phyloP scores from a whole-genome alignment of 1,284 basidiomycete species.

The Anthracocystis panici-leucophaei region DNA sequence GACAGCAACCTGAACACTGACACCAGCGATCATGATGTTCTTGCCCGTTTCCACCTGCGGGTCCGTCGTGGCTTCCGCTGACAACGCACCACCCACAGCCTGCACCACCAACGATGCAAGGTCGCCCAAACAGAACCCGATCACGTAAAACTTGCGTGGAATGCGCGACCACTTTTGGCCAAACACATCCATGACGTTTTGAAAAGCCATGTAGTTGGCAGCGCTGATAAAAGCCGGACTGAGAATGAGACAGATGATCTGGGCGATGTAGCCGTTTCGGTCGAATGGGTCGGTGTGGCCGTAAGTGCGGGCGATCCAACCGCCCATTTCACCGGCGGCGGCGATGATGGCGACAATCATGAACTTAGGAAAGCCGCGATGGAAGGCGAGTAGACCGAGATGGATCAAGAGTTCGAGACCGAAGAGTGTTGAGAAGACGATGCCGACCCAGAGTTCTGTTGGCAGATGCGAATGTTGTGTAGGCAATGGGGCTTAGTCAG shows the following conservation, averaged over 20 bases:
- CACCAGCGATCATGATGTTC: constrained; percentile 46
- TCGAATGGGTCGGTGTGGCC: constrained; percentile 38
- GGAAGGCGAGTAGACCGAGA: constrained; percentile 26
- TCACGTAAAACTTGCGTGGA: constrained; percentile 44
- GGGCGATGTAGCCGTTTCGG: constrained; percentile 44
- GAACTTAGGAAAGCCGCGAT: constrained; percentile 34
- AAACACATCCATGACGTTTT: constrained; percentile 46
- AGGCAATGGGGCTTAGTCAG: not conserved
- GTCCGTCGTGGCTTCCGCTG: constrained; percentile 30
- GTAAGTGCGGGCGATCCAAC: constrained; percentile 39
- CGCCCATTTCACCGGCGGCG: constrained; percentile 37
- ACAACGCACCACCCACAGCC: constrained; percentile 43
- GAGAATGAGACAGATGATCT: constrained; percentile 54
- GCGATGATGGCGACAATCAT: constrained; percentile 39
- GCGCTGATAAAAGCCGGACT: constrained; percentile 51
- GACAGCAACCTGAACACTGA: constrained; percentile 42
- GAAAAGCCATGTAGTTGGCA: constrained; percentile 50
- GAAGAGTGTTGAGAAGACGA: constrained; percentile 39
- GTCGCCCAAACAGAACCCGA: constrained; percentile 43
- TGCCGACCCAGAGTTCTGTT: constrained; percentile 38
- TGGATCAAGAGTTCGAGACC: constrained; percentile 30
- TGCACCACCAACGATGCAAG: constrained; percentile 47
- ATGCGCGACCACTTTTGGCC: constrained; percentile 47
- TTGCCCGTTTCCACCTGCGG: constrained; percentile 24
- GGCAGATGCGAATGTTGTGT: not conserved